phyloP scores from a whole-genome alignment of 2,329 filamentous ascomycete species.

The Curvularia hawaiiensis region DNA sequence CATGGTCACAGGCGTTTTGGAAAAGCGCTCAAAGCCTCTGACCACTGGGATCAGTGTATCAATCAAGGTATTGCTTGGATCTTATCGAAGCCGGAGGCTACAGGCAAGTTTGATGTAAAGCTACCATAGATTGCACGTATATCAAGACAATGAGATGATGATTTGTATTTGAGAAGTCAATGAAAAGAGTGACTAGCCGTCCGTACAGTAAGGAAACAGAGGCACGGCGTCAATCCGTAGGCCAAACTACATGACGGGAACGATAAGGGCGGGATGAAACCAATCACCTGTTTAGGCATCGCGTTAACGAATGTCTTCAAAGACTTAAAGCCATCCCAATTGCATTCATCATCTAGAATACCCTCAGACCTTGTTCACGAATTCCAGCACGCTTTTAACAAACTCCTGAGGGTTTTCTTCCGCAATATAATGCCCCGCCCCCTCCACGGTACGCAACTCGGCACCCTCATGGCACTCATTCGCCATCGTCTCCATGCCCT shows the following conservation, averaged over 20 bases:
- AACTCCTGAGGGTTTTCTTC: slow-evolving; percentile 1
- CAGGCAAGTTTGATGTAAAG: slow-evolving; percentile 43
- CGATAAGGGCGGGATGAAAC: too few species aligned
- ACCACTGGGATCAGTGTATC: slow-evolving; percentile 52
- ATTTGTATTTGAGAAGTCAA: neutral
- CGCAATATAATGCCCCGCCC: neutral
- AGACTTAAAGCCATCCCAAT: neutral
- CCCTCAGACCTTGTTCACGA: neutral
- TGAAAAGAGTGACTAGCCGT: neutral
- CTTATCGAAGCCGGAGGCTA: slow-evolving; percentile 42
- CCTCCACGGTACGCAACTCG: neutral
- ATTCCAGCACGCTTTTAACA: neutral
- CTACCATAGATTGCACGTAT: slow-evolving; percentile 12
- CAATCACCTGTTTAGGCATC: neutral
- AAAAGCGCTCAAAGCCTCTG: slow-evolving; percentile 47
- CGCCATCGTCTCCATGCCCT: neutral
- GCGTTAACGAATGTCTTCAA: neutral
- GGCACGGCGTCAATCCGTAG: neutral
- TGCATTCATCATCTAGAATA: too few species aligned
- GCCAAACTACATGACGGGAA: neutral
- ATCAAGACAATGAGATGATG: neutral
- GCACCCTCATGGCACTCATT: neutral
- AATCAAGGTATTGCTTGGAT: slow-evolving; percentile 54
- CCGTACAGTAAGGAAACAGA: neutral
- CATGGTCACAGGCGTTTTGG: slow-evolving; percentile 59